Base-by-base conservation (phyloP, 2,329 filamentous ascomycete genomes). In the Basipetospora chlamydospora region DNA sequence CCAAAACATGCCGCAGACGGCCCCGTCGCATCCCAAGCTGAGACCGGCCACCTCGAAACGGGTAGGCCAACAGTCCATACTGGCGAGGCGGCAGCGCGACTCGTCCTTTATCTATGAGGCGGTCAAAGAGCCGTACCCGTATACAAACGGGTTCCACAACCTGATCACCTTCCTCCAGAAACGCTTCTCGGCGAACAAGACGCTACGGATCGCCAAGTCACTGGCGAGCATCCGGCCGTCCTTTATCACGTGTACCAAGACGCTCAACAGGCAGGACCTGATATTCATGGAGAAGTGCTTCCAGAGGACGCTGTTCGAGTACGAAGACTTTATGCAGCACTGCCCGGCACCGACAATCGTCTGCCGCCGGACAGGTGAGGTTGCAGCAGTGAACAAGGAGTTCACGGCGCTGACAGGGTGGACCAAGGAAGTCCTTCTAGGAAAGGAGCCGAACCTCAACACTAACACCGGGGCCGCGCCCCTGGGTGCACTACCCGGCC, bases 241-340 rank as follows among this genome's bases (percentile, higher is more conserved):
- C 0, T 90, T 98, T 52, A 88, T 96, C 43, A 79, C 86, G 9
- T 92, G 85, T 43, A 93, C 84, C 15, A 82, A 83, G 49, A 86
- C 84, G n/a, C 64, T 96, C 42, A 87, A 85, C 44, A 68, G 78
- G 13, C 80, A 90, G 49, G 90, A 98, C 55, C 65, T 96, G 20
- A 77, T 98, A 16, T 95, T 96, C 55, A 94, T 94, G 81, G 90
- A 98, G 56, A 93, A 93, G 59, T 92, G 83, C 49, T 85, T 96
- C 52, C 90, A 98, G 57, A 75, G 90, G 26, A 92, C 85, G 0
- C 66, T 96, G 9, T 85, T 86, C 50, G 86, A 94, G 53, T 92
- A 93, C 49, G 85, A 96, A 52, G 85, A 93, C 44, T 90, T 92
- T 46, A 81, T 95, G 63, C 77, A 83, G 39, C 77, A 85, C 44